phyloP scores from a whole-genome alignment of 805 yeast species.

The Cyberlindnera galapagoensis region DNA sequence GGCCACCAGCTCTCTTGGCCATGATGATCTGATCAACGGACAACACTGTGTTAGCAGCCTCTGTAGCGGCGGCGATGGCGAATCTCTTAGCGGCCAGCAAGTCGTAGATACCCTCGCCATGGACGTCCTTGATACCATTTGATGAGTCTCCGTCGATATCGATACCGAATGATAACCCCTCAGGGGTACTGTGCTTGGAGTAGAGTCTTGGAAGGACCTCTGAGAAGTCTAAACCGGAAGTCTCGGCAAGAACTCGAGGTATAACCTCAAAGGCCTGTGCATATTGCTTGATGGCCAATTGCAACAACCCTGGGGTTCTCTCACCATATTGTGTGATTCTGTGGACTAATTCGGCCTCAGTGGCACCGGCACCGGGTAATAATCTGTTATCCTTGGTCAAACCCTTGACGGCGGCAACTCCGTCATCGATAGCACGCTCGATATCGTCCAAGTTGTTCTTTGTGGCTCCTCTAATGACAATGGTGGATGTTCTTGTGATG shows the following conservation, averaged over 20 bases:
- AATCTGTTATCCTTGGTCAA: slow-evolving; percentile 74
- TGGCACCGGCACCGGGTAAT: slow-evolving; percentile 95
- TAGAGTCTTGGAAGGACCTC: slow-evolving; percentile 86
- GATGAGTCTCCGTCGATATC: slow-evolving; percentile 73
- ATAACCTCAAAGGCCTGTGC: slow-evolving; percentile 93
- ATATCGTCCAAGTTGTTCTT: slow-evolving; percentile 89
- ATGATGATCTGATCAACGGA: slow-evolving; percentile 95
- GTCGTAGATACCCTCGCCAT: slow-evolving; percentile 67
- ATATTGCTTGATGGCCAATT: slow-evolving; percentile 88
- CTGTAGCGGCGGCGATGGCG: slow-evolving; percentile 91
- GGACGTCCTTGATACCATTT: slow-evolving; percentile 67
- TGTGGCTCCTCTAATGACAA: slow-evolving; percentile 93
- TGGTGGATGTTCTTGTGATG: slow-evolving; percentile 79
- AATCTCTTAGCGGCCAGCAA: slow-evolving; percentile 72
- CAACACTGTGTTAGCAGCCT: slow-evolving; percentile 85
- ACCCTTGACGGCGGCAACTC: slow-evolving; percentile 88
- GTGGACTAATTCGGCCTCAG: slow-evolving; percentile 82
- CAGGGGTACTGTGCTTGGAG: slow-evolving; percentile 67
- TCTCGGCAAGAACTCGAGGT: slow-evolving; percentile 89
- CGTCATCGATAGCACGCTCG: slow-evolving; percentile 96
- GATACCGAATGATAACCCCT: slow-evolving; percentile 45
- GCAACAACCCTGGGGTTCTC: slow-evolving; percentile 86
- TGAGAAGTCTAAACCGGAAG: slow-evolving; percentile 86
- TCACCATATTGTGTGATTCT: slow-evolving; percentile 83
- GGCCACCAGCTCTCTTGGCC: slow-evolving; percentile 99